Evolutionary conservation across 768 basidiomycete species (phyloP).

Genomic region (Collybia sordida): DNA sequence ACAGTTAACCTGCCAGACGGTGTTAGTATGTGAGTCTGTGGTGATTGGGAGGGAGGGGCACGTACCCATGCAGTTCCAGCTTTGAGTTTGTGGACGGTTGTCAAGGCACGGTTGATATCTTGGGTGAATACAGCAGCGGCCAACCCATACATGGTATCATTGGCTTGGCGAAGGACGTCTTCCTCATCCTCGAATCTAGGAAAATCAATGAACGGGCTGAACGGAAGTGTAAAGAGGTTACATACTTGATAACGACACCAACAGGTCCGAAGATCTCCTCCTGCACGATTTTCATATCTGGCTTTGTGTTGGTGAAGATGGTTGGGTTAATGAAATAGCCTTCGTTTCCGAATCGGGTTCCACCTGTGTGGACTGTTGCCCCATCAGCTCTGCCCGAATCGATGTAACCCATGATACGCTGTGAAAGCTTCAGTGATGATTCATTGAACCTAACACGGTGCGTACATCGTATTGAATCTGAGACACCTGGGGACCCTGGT

Average conservation of each 20-base stretch:
- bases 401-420: conserved; percentile 82
- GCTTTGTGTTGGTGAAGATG: conserved; percentile 64
- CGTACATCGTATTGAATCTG: conserved; percentile 55
- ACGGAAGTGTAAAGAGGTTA: no score
- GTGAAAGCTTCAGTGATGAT: not conserved
- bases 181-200: not conserved
- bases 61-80: conserved; percentile 79
- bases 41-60: not conserved
- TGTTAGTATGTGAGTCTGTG: not conserved
- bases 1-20: conserved; percentile 38
- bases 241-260: conserved; percentile 3
- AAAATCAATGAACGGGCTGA: no score
- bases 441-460: not conserved
- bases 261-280: conserved; percentile 63
- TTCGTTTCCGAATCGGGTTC: conserved; percentile 47
- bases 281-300: conserved; percentile 72
- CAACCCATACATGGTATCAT: conserved; percentile 86
- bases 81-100: conserved; percentile 70
- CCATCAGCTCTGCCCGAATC: conserved; percentile 71
- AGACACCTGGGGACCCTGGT: conserved; percentile 82
- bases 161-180: conserved; percentile 72
- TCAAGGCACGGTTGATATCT: conserved; percentile 73
- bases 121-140: conserved; percentile 85
- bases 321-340: conserved; percentile 76
- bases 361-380: conserved; percentile 65